A percentile compares a stretch with the other conserved stretches of the same genome.
Conservation (phyloP, 2,329 filamentous ascomycete species). For the Pseudogymnoascus sp. region DNA sequence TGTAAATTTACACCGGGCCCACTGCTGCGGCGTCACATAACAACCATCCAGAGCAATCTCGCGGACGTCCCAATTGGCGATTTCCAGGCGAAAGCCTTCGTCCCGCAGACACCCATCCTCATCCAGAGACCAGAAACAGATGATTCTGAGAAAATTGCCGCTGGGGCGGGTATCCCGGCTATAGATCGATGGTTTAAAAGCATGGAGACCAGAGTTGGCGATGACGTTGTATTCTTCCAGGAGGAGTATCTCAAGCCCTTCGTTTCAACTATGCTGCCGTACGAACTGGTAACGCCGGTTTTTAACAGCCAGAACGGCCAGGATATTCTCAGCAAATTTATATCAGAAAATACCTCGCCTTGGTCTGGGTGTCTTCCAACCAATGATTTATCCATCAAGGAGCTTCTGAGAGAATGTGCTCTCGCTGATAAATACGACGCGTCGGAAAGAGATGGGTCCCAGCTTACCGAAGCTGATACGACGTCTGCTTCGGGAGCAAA, state of each 20-base stretch:
- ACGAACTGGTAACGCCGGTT: constrained; percentile 43
- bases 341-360: background rate
- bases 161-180: constrained; percentile 44
- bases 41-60: constrained; percentile 13
- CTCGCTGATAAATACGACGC: background rate
- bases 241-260: constrained; percentile 34
- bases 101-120: constrained; percentile 44
- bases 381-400: constrained; percentile 21
- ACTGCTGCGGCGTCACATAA: background rate
- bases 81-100: constrained; percentile 50
- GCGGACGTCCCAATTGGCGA: constrained; percentile 29
- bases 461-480: background rate
- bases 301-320: background rate
- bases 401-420: constrained; percentile 2
- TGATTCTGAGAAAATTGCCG: constrained; percentile 16
- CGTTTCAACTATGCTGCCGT: constrained; percentile 44
- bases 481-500: background rate
- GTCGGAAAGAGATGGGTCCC: background rate
- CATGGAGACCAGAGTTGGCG: background rate
- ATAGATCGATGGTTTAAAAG: constrained; percentile 51
- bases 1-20: background rate
- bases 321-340: background rate
- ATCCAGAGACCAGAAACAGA: constrained; percentile 30
- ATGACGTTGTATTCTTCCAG: background rate
- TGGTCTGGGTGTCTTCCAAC: constrained; percentile 10